Base-by-base conservation (phyloP, 2,329 filamentous ascomycete species). In the Arthrocladium fulminans region DNA sequence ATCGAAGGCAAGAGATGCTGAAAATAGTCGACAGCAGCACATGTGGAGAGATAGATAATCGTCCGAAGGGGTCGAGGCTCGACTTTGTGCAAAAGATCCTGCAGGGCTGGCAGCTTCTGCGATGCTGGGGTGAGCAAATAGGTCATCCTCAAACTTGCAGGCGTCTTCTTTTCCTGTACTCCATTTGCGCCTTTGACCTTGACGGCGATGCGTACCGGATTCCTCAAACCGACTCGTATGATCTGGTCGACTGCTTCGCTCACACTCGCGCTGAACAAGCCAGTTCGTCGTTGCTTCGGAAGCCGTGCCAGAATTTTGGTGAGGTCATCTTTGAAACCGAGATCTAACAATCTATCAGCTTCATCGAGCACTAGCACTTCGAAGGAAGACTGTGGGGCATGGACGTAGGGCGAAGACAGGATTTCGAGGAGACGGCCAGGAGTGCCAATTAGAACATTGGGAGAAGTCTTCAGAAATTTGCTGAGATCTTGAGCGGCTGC, bases 21-120 rank as follows among this genome's bases (percentile, higher is more conserved):
- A 63, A 94, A 94, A 67, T 97, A 97, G 65, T 97, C 90, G 51
- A 98, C 92, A 0, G 86, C 86, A 25, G 88, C 89, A 64, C 92
- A 96, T 2, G 90, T 96, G 0, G 89, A 94, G 19, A 97, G 75
- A 63, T 96, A 98, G 46, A 96, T 74, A 47, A 98, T 96, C 25
- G 81, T 84, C 61, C 89, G 88, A 55, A 89, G 82, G 0, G 90
- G 90, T 3, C 73, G 76, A 0, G 86, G 78, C n/a, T 84, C 74
- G 19, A 94, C 66, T 12, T 76, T 74, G 17, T 78, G 72, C 2
- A 97, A 73, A 0, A 97, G 73, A 24, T 81, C 77, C 42, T 80
- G 75, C 2, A 95, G 67, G 0, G 83, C 79, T 0, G 87, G 84
- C 29, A 95, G 71, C 65, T 95, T 96, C 53, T 90, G 82, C 15